Evolutionary conservation across 345 rosid species (phyloP).

Genomic region (Zanthoxylum bungeanum): DNA sequence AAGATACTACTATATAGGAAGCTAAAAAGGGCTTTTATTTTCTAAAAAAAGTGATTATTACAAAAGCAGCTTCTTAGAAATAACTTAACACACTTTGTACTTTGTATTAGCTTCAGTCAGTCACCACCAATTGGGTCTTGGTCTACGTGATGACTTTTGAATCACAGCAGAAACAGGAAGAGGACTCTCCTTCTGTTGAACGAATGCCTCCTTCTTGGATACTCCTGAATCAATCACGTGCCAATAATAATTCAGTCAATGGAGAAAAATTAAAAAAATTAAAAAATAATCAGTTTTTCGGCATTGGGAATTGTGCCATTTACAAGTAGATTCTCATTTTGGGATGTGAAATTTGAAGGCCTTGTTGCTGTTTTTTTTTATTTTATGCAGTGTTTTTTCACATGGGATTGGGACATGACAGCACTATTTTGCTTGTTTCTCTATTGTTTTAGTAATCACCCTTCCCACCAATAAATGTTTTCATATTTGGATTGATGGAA

Average conservation of each 20-base stretch:
- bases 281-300: neutral
- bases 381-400: neutral
- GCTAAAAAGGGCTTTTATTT: neutral
- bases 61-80: neutral
- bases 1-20: too few relatives aligned
- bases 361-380: neutral
- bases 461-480: too few relatives aligned
- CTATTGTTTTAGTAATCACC: too few relatives aligned
- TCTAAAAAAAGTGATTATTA: too few relatives aligned
- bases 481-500: too few relatives aligned
- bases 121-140: neutral
- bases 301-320: neutral
- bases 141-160: neutral
- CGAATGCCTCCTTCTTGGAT: neutral
- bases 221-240: constrained; percentile 2
- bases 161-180: neutral
- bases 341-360: neutral
- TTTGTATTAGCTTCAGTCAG: too few relatives aligned
- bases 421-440: neutral
- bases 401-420: neutral
- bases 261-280: too few relatives aligned
- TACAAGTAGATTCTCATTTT: neutral
- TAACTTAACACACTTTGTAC: too few relatives aligned
- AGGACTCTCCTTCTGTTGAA: neutral
- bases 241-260: neutral